A percentile compares a stretch with the other conserved stretches of the same genome.
These are phyloP conservation scores for Venturia nashicola DNA, from an alignment of 2,329 filamentous ascomycete genomes.

Conservation along the genomic window DNA sequence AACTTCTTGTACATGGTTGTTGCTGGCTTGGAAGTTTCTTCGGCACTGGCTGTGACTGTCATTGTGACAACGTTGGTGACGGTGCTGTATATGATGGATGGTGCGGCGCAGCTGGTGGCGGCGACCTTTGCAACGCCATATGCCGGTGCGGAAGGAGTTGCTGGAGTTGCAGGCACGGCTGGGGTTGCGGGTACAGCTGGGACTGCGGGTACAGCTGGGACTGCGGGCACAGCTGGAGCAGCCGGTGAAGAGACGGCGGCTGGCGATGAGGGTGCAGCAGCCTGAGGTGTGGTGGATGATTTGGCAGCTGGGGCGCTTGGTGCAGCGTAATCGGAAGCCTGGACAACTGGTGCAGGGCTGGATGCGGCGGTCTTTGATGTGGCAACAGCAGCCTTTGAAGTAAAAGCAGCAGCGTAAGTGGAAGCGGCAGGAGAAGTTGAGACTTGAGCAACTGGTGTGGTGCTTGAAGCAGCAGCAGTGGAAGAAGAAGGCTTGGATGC, in stretches of 20 bases:
- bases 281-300: too few relatives aligned
- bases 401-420: background rate
- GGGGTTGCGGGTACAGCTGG: background rate
- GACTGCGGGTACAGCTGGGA: background rate
- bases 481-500: background rate
- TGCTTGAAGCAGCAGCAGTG: background rate
- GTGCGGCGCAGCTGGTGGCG: background rate
- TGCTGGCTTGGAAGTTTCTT: background rate
- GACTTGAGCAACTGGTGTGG: background rate
- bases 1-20: too few relatives aligned
- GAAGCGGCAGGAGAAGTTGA: background rate
- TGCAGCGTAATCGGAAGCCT: background rate
- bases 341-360: background rate
- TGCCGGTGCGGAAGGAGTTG: background rate
- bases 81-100: background rate
- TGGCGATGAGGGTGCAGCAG: background rate
- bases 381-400: background rate
- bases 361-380: background rate
- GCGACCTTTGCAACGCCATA: background rate
- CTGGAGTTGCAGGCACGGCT: background rate
- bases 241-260: background rate
- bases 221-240: background rate
- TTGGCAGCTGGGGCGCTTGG: background rate
- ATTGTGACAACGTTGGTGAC: background rate
- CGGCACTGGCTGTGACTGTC: background rate